Evolutionary conservation across 257 asterid genomes (phyloP), one percentile per base, ranked within the genome.

Genomic region (Galeopsis tetrahit): DNA sequence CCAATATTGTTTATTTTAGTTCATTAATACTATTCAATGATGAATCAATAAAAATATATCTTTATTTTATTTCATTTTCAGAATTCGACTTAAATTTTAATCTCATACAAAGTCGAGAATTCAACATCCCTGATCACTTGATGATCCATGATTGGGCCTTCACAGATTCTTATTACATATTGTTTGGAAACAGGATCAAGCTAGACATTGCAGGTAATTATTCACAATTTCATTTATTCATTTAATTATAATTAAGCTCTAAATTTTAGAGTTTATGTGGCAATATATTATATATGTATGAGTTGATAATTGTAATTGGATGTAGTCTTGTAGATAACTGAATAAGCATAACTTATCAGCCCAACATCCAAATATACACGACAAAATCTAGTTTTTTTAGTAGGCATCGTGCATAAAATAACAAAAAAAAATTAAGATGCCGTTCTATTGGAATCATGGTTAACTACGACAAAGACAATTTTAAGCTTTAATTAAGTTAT

Each of bases 141-240:
- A 94, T 94, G 99, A 89, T 91, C 75, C 99, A 94, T 58, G 99
- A 94, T 79, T 94, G 99, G 97, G 99, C 99, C 28, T 88, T 87
- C 68, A 94, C 99, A 0, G 97, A 91, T 71, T 81, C 82, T 63
- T 87, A 89, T 66, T 94, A 94, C 86, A 87, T 94, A 64, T 72
- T 94, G 78, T 91, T 91, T 67, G 99, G 93, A 28, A 94, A 94
- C 63, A 93, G 99, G 61, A 91, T 94, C 88, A 94, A 94, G 79
- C 84, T 94, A 52, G 97, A 94, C 62, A 79, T 91, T 55, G 85
- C 89, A 34, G 97, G 98, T 93, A 82, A 70, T 11, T 38, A 3
- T 42, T 70, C 7, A 39, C 17, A 36, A 58, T 68, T 42, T 39
- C 56, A 5, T 5, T 15, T 11, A 7, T 52, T 4, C 52, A 34